phyloP scores from a whole-genome alignment of 257 asterid genomes.

The Pogostemon cablin region DNA sequence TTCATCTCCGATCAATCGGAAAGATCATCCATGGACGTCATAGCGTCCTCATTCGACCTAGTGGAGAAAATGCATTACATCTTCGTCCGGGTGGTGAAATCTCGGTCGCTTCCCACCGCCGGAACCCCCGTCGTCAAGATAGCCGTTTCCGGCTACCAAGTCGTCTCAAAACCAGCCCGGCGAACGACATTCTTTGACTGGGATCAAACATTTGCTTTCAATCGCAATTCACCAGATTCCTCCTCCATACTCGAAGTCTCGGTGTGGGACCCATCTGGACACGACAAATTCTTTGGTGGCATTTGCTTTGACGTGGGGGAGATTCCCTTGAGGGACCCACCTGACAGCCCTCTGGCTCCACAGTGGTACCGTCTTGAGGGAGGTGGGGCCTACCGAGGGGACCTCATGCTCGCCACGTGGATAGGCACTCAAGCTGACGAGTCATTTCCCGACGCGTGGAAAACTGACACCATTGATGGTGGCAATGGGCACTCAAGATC shows the following conservation, averaged over 20 bases:
- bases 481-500: slow-evolving; percentile 60
- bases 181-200: slow-evolving; percentile 66
- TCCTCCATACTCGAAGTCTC: slow-evolving; percentile 74
- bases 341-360: slow-evolving; percentile 86
- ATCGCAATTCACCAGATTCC: slow-evolving; percentile 61
- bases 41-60: slow-evolving; percentile 72
- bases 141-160: slow-evolving; percentile 66
- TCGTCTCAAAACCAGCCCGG: slow-evolving; percentile 72
- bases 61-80: slow-evolving; percentile 91
- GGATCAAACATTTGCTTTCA: slow-evolving; percentile 87
- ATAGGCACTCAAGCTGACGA: slow-evolving; percentile 92
- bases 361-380: slow-evolving; percentile 95
- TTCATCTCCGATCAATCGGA: slow-evolving; percentile 69
- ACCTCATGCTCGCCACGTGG: slow-evolving; percentile 95
- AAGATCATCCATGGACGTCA: slow-evolving; percentile 50
- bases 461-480: slow-evolving; percentile 55
- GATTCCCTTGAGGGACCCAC: slow-evolving; percentile 89
- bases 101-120: slow-evolving; percentile 71
- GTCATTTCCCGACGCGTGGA: slow-evolving; percentile 90
- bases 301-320: slow-evolving; percentile 84
- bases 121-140: slow-evolving; percentile 76
- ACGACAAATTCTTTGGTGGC: slow-evolving; percentile 78
- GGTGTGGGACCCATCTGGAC: slow-evolving; percentile 65
- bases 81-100: slow-evolving; percentile 73
- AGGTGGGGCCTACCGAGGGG: slow-evolving; percentile 84